phyloP scores from a whole-genome alignment of 768 basidiomycete genomes.

The Boletus rex-veris region DNA sequence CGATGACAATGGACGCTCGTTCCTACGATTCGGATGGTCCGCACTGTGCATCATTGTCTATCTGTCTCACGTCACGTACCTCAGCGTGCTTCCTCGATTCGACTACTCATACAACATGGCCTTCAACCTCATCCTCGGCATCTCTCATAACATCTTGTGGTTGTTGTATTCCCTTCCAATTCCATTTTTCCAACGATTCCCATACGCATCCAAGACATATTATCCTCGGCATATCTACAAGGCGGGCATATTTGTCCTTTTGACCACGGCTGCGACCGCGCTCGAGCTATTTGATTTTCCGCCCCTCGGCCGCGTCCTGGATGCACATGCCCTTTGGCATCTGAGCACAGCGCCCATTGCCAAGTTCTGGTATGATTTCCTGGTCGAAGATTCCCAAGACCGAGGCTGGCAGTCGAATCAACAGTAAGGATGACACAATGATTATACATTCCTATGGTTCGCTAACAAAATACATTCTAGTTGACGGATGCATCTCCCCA shows the following conservation, averaged over 20 bases:
- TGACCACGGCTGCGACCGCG: slow-evolving; percentile 70
- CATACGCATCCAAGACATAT: slow-evolving; percentile 51
- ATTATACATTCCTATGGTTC: slow-evolving; percentile 2
- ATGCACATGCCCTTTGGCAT: slow-evolving; percentile 96
- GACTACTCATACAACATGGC: slow-evolving; percentile 92
- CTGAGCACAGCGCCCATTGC: slow-evolving; percentile 76
- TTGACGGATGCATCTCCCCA: slow-evolving; percentile 1
- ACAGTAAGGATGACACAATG: slow-evolving; percentile 17
- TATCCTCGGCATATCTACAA: slow-evolving; percentile 53
- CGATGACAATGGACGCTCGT: slow-evolving; percentile 16
- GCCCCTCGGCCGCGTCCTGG: slow-evolving; percentile 68
- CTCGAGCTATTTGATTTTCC: slow-evolving; percentile 93
- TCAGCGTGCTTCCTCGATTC: slow-evolving; percentile 72
- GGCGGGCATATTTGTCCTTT: slow-evolving; percentile 56
- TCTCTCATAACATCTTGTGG: slow-evolving; percentile 83
- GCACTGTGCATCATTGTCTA: slow-evolving; percentile 53
- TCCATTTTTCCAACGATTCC: slow-evolving; percentile 52
- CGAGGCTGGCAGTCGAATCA: slow-evolving; percentile 57
- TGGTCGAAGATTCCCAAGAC: slow-evolving; percentile 69
- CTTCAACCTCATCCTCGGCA: slow-evolving; percentile 75
- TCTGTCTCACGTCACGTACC: slow-evolving; percentile 73
- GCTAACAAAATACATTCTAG: slow-evolving; percentile 13
- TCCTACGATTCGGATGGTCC: slow-evolving; percentile 40
- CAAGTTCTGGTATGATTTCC: slow-evolving; percentile 81
- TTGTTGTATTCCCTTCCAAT: slow-evolving; percentile 58